A percentile compares a stretch with the other conserved stretches of the same genome.
phyloP scores from a whole-genome alignment of 306 rosid genomes.

The Sicyos baderoa region DNA sequence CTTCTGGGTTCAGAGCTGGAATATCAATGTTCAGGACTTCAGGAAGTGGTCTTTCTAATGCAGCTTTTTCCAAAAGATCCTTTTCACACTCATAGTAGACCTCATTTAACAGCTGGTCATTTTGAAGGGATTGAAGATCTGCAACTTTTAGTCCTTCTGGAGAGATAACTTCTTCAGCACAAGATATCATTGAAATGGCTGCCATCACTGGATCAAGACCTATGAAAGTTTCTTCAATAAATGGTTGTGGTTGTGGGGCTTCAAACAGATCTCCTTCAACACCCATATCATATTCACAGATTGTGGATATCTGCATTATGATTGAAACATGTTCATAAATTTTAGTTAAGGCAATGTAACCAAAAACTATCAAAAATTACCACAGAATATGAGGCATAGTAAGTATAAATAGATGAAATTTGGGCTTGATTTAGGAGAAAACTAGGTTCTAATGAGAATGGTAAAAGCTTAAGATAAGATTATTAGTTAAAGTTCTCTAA shows the following conservation, averaged over 20 bases:
- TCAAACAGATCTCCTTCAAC: conserved; percentile 89
- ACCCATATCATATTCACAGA: conserved; percentile 74
- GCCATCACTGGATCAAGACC: conserved; percentile 60
- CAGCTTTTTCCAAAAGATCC: conserved; percentile 68
- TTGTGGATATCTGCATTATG: conserved; percentile 39
- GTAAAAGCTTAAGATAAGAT: conserved; percentile 1
- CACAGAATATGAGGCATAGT: neutral
- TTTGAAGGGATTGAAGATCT: conserved; percentile 63
- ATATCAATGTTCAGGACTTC: conserved; percentile 61
- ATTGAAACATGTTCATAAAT: conserved; percentile 7
- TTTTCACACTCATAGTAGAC: conserved; percentile 69
- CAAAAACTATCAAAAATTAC: neutral
- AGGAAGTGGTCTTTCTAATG: conserved; percentile 40
- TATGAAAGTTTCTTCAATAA: conserved; percentile 50
- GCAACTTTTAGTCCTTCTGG: conserved; percentile 57
- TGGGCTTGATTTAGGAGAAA: neutral
- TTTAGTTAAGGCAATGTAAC: neutral
- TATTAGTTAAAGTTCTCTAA: neutral
- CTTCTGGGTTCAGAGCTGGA: conserved; percentile 41
- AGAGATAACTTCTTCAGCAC: conserved; percentile 62
- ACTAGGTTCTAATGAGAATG: neutral
- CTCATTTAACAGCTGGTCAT: conserved; percentile 71
- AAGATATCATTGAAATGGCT: conserved; percentile 68
- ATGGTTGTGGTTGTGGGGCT: conserved; percentile 82
- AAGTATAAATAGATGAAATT: neutral